phyloP scores from a whole-genome alignment of 345 rosid genomes.

The Salix arbutifolia region DNA sequence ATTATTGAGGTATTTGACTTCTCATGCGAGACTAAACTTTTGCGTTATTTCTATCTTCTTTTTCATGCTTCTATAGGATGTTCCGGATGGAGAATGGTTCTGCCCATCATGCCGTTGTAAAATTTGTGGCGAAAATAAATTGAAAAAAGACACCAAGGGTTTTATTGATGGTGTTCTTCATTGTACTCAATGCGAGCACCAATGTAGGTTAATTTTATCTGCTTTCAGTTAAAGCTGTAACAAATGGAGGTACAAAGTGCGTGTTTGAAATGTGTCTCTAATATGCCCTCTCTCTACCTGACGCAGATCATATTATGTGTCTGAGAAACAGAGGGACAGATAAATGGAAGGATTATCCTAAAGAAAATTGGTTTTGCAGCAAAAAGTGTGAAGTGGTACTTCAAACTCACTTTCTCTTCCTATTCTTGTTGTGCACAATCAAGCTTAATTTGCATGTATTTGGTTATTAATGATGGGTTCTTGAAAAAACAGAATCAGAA shows the following conservation, averaged over 20 bases:
- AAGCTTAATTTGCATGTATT: not conserved
- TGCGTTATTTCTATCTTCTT: not conserved
- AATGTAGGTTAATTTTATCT: conserved; percentile 45
- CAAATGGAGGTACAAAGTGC: not conserved
- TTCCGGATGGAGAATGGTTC: conserved; percentile 88
- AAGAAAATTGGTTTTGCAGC: conserved; percentile 63
- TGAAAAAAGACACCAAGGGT: conserved; percentile 24
- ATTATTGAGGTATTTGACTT: not conserved
- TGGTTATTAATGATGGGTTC: not conserved
- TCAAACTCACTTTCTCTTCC: not conserved
- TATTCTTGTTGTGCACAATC: not conserved
- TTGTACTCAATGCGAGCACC: conserved; percentile 64
- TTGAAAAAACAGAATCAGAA: not conserved
- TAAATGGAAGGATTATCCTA: conserved; percentile 16
- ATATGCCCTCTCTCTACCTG: conserved; percentile 16
- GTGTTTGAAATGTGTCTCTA: conserved; percentile 19
- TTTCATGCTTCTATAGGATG: conserved; percentile 28
- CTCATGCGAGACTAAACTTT: not conserved
- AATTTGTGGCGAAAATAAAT: conserved; percentile 41
- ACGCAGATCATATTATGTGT: conserved; percentile 58
- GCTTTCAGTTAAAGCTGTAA: not conserved
- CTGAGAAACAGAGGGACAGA: conserved; percentile 21
- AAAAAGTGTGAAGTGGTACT: conserved; percentile 59
- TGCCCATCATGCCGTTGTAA: conserved; percentile 79
- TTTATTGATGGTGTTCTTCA: conserved; percentile 20